These are phyloP conservation scores for Mycena leptocephala DNA, from an alignment of 768 basidiomycete genomes.

Conservation along the genomic window DNA sequence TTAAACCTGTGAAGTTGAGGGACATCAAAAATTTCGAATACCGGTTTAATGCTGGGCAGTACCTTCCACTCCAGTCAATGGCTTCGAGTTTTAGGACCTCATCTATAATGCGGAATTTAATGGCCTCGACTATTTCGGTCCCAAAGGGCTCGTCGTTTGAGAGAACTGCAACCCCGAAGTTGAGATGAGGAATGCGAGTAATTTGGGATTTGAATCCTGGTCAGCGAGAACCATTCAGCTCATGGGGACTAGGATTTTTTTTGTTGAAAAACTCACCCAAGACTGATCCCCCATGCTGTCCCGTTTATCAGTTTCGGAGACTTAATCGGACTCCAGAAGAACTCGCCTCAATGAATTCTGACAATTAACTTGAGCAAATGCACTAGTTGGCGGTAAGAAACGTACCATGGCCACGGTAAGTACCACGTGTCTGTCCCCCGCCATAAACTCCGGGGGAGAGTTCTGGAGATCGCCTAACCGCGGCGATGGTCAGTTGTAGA, in stretches of 20 bases:
- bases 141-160: conserved; percentile 47
- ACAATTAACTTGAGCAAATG: background rate
- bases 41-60: background rate
- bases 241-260: too few species aligned
- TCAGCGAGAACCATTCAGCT: background rate
- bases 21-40: background rate
- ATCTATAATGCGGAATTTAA: conserved; percentile 46
- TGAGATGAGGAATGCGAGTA: conserved; percentile 42
- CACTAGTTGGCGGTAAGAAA: background rate
- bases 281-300: conserved; percentile 20
- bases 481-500: background rate
- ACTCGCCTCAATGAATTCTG: conserved; percentile 32
- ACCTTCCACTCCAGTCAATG: conserved; percentile 46
- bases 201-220: conserved; percentile 41
- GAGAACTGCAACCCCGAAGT: conserved; percentile 47
- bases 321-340: background rate
- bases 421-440: conserved; percentile 38
- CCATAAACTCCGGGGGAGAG: conserved; percentile 44
- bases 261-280: background rate
- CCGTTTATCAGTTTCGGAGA: background rate
- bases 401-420: conserved; percentile 40
- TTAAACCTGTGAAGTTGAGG: background rate
- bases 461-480: conserved; percentile 34
- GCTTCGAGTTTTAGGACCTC: conserved; percentile 37
- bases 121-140: conserved; percentile 29